Evolutionary conservation across 148 eudicot species (phyloP).

Genomic region (Limonium bicolor): DNA sequence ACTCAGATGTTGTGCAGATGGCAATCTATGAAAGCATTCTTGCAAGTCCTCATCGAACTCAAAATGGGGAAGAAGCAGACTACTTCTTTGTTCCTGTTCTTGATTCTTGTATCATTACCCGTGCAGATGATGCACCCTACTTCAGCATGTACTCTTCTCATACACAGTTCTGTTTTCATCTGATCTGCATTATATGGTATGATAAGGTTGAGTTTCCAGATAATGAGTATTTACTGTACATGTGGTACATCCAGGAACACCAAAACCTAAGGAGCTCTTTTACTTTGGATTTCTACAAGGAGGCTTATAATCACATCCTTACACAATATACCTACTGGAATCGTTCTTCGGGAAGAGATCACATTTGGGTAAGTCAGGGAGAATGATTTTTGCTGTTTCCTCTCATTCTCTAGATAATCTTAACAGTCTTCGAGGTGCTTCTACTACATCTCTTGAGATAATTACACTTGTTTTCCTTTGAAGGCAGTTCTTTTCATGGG

Average conservation of each 20-base stretch:
- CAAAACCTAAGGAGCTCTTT: conserved; percentile 67
- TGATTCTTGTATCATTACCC: conserved; percentile 82
- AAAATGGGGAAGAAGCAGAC: conserved; percentile 92
- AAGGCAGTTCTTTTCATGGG: conserved; percentile 94
- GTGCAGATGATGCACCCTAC: conserved; percentile 93
- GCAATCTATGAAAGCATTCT: conserved; percentile 79
- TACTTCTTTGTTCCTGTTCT: conserved; percentile 89
- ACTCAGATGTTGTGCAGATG: conserved; percentile 53
- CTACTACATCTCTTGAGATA: neutral
- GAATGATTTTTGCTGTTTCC: neutral
- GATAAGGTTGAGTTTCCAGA: too few relatives aligned
- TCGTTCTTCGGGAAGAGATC: conserved; percentile 81
- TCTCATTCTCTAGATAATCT: neutral
- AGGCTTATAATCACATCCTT: conserved; percentile 64
- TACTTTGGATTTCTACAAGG: conserved; percentile 63
- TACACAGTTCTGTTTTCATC: too few relatives aligned
- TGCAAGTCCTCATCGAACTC: conserved; percentile 77
- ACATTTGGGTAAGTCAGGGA: conserved; percentile 49
- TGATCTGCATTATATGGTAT: too few relatives aligned
- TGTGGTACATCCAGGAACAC: neutral
- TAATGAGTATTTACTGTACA: neutral
- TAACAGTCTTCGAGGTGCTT: too few relatives aligned
- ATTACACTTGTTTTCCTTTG: conserved; percentile 10
- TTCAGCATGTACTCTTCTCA: conserved; percentile 30
- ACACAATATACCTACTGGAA: conserved; percentile 83